Percentiles rank a stretch among this genome's conserved stretches.
Evolutionary conservation across 257 asterid species (phyloP).

Genomic region (Fraxinus excelsior): DNA sequence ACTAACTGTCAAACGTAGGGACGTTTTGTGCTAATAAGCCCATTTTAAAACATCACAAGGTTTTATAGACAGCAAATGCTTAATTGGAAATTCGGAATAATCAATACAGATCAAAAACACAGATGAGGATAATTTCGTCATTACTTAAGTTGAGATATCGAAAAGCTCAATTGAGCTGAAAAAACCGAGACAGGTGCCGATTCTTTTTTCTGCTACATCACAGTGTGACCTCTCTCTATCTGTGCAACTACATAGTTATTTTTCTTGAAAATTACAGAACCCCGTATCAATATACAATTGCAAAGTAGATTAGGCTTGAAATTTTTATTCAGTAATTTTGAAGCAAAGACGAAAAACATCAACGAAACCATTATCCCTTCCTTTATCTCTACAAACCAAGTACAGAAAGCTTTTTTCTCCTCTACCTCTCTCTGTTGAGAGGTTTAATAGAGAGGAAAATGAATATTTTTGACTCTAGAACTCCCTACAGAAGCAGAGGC

Average conservation of each 20-base stretch:
- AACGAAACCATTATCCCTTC: constrained; percentile 44
- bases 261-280: constrained; percentile 21
- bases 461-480: constrained; percentile 37
- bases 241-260: constrained; percentile 26
- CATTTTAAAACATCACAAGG: neutral
- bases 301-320: constrained; percentile 5
- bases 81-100: neutral
- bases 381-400: constrained; percentile 50
- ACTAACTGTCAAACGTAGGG: no score
- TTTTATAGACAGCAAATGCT: neutral
- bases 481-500: constrained; percentile 50
- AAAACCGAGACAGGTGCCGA: constrained; percentile 44
- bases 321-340: constrained; percentile 2
- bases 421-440: constrained; percentile 22
- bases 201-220: constrained; percentile 55
- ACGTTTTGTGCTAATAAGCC: no score
- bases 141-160: constrained; percentile 9
- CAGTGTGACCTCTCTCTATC: constrained; percentile 35
- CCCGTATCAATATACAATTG: constrained; percentile 14
- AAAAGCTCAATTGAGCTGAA: constrained; percentile 16
- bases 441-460: constrained; percentile 35
- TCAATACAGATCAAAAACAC: no score
- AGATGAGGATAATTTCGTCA: constrained; percentile 23
- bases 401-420: constrained; percentile 42
- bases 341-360: constrained; percentile 52